phyloP scores from a whole-genome alignment of 2,329 filamentous ascomycete species.

The Septoria linicola region DNA sequence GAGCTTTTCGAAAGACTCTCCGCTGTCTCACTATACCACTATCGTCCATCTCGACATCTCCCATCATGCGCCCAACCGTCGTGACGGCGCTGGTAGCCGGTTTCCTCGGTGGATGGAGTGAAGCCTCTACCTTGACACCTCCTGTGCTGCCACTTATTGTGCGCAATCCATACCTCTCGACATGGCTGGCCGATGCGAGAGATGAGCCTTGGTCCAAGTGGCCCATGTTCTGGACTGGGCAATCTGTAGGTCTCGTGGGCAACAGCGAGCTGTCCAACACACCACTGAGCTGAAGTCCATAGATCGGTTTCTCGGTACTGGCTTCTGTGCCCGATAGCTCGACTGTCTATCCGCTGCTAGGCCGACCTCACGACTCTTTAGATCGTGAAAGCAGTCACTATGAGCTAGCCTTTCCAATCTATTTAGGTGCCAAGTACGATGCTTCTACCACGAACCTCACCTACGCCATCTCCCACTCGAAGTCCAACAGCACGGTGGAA shows the following conservation, averaged over 20 bases:
- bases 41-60: too few relatives aligned
- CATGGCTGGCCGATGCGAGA: constrained; percentile 64
- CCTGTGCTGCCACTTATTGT: constrained; percentile 53
- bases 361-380: constrained; percentile 65
- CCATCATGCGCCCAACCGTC: constrained; percentile 26
- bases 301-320: constrained; percentile 63
- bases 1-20: too few relatives aligned
- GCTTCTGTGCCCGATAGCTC: constrained; percentile 61
- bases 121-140: constrained; percentile 56
- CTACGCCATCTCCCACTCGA: constrained; percentile 54
- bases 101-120: constrained; percentile 30
- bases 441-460: constrained; percentile 69
- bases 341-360: constrained; percentile 63
- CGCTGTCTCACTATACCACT: too few relatives aligned
- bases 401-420: constrained; percentile 58
- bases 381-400: constrained; percentile 49
- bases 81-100: constrained; percentile 26
- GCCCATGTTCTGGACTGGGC: constrained; percentile 82
- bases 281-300: constrained; percentile 15
- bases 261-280: constrained; percentile 15
- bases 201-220: constrained; percentile 76
- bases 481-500: constrained; percentile 44
- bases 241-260: constrained; percentile 50
- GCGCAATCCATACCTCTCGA: constrained; percentile 53
- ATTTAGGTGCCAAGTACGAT: constrained; percentile 64